Evolutionary conservation across 805 yeast genomes (phyloP).

Genomic region (Metschnikowia vanudenii): DNA sequence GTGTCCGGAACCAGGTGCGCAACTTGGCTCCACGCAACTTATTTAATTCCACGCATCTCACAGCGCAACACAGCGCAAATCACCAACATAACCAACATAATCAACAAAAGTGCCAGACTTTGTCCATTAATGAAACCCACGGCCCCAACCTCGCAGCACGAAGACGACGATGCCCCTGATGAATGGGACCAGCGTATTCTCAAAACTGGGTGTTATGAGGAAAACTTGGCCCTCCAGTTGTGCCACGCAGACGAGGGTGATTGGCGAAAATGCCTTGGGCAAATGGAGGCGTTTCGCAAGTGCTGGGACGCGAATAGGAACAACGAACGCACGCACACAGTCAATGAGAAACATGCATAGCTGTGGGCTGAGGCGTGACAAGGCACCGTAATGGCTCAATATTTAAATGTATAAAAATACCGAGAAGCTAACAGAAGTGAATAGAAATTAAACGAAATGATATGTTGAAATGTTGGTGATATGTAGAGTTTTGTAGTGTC

Average conservation of each 20-base stretch:
- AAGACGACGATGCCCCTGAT: constrained; percentile 60
- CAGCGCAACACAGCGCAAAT: too few relatives aligned
- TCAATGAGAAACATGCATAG: constrained; percentile 24
- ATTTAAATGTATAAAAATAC: too few relatives aligned
- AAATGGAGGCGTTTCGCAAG: constrained; percentile 57
- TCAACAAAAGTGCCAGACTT: too few relatives aligned
- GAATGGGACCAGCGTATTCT: constrained; percentile 74
- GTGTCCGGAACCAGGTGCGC: too few relatives aligned
- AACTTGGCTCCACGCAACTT: too few relatives aligned
- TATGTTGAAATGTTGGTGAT: too few relatives aligned
- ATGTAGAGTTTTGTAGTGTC: too few relatives aligned
- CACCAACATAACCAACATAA: too few relatives aligned
- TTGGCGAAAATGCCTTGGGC: constrained; percentile 64
- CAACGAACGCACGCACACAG: constrained; percentile 46
- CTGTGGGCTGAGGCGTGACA: background rate
- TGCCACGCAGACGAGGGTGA: constrained; percentile 82
- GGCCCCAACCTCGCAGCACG: background rate
- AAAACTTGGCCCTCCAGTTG: constrained; percentile 65
- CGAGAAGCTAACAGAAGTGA: too few relatives aligned
- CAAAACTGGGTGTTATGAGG: constrained; percentile 74
- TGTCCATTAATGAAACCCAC: constrained; percentile 2
- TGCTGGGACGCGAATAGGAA: constrained; percentile 65
- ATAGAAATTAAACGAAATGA: too few relatives aligned
- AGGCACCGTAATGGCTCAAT: too few relatives aligned
- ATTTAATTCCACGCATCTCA: too few relatives aligned